A percentile compares a stretch with the other conserved stretches of the same genome.
phyloP scores from a whole-genome alignment of 305 asterid species.

The Fraxinus nigra region DNA sequence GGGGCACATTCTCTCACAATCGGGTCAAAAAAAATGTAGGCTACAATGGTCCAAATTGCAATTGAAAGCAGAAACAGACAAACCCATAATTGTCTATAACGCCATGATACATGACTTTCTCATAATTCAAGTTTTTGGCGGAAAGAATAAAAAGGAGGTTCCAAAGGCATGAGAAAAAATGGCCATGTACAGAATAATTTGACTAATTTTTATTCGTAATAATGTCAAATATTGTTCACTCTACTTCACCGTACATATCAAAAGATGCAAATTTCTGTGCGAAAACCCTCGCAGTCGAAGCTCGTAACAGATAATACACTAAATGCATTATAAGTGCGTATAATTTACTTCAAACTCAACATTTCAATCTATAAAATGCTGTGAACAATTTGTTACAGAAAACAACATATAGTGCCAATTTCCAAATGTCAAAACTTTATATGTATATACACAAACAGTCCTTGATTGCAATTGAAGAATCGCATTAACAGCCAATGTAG shows the following conservation, averaged over 20 bases:
- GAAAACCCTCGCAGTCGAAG: not conserved
- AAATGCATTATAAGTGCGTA: not conserved
- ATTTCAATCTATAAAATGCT: not conserved
- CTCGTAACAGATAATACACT: not conserved
- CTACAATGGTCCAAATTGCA: too few relatives aligned
- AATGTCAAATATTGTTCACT: not conserved
- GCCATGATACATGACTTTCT: not conserved
- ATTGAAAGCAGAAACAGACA: too few relatives aligned
- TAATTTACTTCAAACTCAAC: slow-evolving; percentile 2
- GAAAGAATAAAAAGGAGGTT: not conserved
- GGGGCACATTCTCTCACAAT: too few relatives aligned
- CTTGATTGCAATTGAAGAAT: not conserved
- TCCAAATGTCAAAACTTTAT: not conserved
- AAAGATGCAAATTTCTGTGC: not conserved
- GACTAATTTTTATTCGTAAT: not conserved
- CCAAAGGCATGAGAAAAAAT: not conserved
- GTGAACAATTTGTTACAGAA: not conserved
- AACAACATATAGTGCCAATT: not conserved
- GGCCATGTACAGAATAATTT: not conserved
- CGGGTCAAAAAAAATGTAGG: too few relatives aligned
- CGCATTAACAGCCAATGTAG: not conserved
- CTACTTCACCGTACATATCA: not conserved
- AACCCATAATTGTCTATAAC: not conserved
- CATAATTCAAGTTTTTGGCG: not conserved
- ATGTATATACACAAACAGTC: not conserved